Evolutionary conservation across 129 eudicot species (phyloP).

Genomic region (Kitagawia praeruptora): DNA sequence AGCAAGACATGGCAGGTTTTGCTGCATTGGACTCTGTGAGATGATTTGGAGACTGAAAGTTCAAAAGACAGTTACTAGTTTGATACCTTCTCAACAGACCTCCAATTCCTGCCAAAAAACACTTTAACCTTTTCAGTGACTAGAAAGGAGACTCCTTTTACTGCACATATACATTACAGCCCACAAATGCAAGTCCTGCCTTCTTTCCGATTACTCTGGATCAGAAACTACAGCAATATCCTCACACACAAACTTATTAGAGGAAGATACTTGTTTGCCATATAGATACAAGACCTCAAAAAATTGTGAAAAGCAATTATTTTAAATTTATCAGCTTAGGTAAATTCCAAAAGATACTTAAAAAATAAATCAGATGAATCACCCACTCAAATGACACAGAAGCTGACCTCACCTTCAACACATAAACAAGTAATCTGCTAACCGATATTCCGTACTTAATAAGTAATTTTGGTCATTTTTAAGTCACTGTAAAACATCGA

Average conservation of each 20-base stretch:
- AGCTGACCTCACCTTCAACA: background rate
- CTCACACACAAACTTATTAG: background rate
- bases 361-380: background rate
- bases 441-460: background rate
- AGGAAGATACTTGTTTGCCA: background rate
- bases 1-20: constrained; percentile 8
- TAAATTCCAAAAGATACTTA: no score
- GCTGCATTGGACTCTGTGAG: constrained; percentile 20
- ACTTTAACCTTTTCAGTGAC: background rate
- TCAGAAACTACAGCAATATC: no score
- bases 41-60: constrained; percentile 7
- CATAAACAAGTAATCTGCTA: background rate
- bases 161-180: background rate
- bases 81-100: constrained; percentile 15
- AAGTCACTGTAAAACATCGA: no score
- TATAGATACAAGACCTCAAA: background rate
- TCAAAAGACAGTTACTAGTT: background rate
- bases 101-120: constrained; percentile 29
- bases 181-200: background rate
- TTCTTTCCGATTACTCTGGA: background rate
- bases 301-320: no score
- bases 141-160: background rate
- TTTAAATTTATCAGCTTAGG: no score
- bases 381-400: background rate
- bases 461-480: no score